Evolutionary conservation across 495 filamentous ascomycete species (phyloP).

Genomic region (Aspergillus homomorphus): DNA sequence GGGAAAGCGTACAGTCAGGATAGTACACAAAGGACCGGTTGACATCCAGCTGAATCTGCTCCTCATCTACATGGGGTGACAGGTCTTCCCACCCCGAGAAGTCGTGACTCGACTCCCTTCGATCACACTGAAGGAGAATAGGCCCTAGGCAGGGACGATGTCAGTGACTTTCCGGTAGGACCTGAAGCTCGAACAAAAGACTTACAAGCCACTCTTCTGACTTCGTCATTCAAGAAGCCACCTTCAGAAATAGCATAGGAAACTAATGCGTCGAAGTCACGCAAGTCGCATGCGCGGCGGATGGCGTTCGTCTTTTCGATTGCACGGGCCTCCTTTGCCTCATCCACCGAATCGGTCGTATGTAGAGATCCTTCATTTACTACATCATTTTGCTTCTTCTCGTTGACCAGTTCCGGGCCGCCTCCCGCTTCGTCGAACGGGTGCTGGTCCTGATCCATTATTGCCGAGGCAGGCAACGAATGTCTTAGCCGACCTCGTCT

Average conservation of each 20-base stretch:
- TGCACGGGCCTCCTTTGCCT: background rate
- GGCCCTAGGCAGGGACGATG: slow-evolving; percentile 58
- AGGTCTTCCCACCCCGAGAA: slow-evolving; percentile 51
- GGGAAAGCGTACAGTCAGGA: slow-evolving; percentile 60
- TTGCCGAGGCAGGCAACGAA: background rate
- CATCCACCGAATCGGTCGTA: slow-evolving; percentile 2
- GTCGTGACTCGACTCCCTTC: slow-evolving; percentile 18
- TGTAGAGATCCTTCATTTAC: slow-evolving; percentile 3
- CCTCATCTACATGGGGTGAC: slow-evolving; percentile 73
- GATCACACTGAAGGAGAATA: slow-evolving; percentile 63
- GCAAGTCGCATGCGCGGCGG: slow-evolving; percentile 61
- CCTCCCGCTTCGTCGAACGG: background rate
- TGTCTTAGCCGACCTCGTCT: background rate
- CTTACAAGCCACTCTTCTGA: slow-evolving; percentile 83
- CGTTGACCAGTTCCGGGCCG: background rate
- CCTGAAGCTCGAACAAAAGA: slow-evolving; percentile 19
- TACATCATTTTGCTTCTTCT: slow-evolving; percentile 1
- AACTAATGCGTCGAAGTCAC: slow-evolving; percentile 61
- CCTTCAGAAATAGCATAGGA: slow-evolving; percentile 66
- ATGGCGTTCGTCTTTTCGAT: slow-evolving; percentile 49
- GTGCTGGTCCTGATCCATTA: background rate
- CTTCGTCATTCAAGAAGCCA: slow-evolving; percentile 75
- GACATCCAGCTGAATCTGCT: slow-evolving; percentile 87
- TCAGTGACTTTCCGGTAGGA: slow-evolving; percentile 6
- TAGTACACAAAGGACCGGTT: slow-evolving; percentile 97